Percentiles rank a stretch among this genome's conserved stretches.
These are phyloP conservation scores for Scytalidium sp. DNA, from an alignment of 2,329 filamentous ascomycete species.

Conservation along the genomic window DNA sequence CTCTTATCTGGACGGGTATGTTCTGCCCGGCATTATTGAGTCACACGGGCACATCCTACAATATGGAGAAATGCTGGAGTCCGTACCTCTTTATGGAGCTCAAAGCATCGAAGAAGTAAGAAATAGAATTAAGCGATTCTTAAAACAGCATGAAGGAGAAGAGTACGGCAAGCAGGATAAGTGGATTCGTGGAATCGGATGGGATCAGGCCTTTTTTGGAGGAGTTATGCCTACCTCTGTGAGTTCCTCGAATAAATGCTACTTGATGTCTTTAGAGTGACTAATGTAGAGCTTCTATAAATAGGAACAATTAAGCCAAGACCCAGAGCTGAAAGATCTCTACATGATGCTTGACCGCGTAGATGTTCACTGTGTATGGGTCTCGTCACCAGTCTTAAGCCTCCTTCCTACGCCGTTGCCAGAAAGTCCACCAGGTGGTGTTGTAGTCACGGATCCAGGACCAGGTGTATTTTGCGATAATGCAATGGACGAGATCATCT, in stretches of 20 bases:
- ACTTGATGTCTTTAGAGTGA: too few species aligned
- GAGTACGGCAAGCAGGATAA: constrained; percentile 46
- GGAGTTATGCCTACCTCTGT: constrained; percentile 59
- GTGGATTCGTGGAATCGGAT: constrained; percentile 67
- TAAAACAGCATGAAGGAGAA: constrained; percentile 44
- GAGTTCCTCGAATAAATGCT: constrained; percentile 22
- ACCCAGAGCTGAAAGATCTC: constrained; percentile 47
- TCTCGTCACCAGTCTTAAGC: constrained; percentile 60
- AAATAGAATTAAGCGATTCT: constrained; percentile 48
- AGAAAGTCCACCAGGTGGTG: constrained; percentile 57
- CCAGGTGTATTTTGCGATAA: constrained; percentile 72
- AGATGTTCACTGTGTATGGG: constrained; percentile 69
- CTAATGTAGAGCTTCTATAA: constrained; percentile 17
- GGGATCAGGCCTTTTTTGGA: constrained; percentile 66
- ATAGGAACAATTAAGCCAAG: constrained; percentile 51
- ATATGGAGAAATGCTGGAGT: constrained; percentile 66
- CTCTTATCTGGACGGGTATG: constrained; percentile 44
- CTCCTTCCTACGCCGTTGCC: constrained; percentile 50
- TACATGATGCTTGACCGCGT: constrained; percentile 70
- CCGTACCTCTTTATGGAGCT: constrained; percentile 61
- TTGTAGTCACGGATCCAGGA: constrained; percentile 58
- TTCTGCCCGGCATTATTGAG: constrained; percentile 68
- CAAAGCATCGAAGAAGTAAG: constrained; percentile 53
- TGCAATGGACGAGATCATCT: constrained; percentile 59
- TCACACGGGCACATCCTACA: constrained; percentile 65